Evolutionary conservation across 768 basidiomycete species (phyloP).

Genomic region (Lepiota brunneoincarnata): DNA sequence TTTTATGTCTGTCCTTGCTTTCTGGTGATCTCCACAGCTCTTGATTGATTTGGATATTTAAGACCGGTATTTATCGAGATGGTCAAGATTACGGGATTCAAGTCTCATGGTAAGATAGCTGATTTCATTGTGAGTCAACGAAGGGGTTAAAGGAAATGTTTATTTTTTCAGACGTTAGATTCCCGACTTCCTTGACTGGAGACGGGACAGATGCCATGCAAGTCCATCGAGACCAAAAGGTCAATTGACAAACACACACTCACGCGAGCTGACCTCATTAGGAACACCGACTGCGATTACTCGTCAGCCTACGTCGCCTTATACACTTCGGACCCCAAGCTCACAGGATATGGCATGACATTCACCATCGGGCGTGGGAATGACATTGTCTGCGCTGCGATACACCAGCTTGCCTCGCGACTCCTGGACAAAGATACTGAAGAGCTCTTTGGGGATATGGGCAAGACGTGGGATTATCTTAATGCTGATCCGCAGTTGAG

Average conservation of each 20-base stretch:
- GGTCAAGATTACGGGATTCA: slow-evolving; percentile 33
- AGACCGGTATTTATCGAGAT: slow-evolving; percentile 15
- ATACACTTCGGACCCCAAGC: slow-evolving; percentile 60
- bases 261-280: slow-evolving; percentile 23
- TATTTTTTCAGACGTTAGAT: slow-evolving; percentile 75
- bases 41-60: no score
- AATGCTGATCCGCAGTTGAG: slow-evolving; percentile 87
- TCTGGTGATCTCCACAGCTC: background rate
- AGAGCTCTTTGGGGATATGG: slow-evolving; percentile 86
- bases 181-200: slow-evolving; percentile 87
- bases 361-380: slow-evolving; percentile 95
- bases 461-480: slow-evolving; percentile 84
- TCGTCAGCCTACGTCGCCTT: slow-evolving; percentile 89
- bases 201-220: slow-evolving; percentile 95
- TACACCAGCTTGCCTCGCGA: slow-evolving; percentile 75
- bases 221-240: slow-evolving; percentile 15
- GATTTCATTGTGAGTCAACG: background rate
- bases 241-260: background rate
- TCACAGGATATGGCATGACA: slow-evolving; percentile 91
- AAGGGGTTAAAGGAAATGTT: background rate
- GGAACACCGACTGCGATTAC: slow-evolving; percentile 96
- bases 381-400: slow-evolving; percentile 80
- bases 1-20: background rate
- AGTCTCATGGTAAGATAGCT: slow-evolving; percentile 28
- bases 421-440: slow-evolving; percentile 82